Percentiles rank a stretch among this genome's conserved stretches.
Evolutionary conservation across 1,284 basidiomycete genomes (phyloP).

Genomic region (Ganoderma lingzhi): DNA sequence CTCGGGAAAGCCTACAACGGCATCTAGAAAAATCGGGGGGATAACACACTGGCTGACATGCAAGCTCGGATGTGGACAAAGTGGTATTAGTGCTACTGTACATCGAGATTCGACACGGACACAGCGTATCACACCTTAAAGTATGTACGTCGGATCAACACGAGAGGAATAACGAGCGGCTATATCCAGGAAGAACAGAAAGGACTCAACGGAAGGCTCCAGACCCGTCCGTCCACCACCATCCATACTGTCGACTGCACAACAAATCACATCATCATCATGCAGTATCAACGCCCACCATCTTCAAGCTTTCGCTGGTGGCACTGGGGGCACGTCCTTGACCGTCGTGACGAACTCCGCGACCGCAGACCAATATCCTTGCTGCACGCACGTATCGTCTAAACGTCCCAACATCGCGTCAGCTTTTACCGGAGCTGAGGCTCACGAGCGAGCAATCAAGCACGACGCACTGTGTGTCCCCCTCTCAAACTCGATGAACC

Average conservation of each 20-base stretch:
- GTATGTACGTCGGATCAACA: not conserved
- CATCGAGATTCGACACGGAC: not conserved
- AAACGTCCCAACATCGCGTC: not conserved
- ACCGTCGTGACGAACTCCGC: constrained; percentile 38
- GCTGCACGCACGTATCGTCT: constrained; percentile 49
- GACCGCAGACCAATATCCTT: constrained; percentile 45
- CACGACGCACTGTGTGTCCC: constrained; percentile 41
- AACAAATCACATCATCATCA: not conserved
- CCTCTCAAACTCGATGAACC: constrained; percentile 39
- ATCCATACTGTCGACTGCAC: not conserved
- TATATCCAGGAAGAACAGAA: not conserved
- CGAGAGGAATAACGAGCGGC: not conserved
- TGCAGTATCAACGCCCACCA: not conserved
- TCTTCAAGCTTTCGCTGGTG: constrained; percentile 2
- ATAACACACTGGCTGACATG: not conserved
- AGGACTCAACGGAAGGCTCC: not conserved
- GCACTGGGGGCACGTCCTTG: constrained; percentile 3
- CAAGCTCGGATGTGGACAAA: not conserved
- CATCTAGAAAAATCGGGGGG: not conserved
- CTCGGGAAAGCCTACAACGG: not conserved
- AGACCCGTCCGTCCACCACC: not conserved
- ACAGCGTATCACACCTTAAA: not conserved
- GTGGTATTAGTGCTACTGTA: constrained; percentile 2
- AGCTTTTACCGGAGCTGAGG: not conserved
- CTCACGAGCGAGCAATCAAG: not conserved